Evolutionary conservation across 305 asterid genomes (phyloP).

Genomic region (Fraxinus ornus): DNA sequence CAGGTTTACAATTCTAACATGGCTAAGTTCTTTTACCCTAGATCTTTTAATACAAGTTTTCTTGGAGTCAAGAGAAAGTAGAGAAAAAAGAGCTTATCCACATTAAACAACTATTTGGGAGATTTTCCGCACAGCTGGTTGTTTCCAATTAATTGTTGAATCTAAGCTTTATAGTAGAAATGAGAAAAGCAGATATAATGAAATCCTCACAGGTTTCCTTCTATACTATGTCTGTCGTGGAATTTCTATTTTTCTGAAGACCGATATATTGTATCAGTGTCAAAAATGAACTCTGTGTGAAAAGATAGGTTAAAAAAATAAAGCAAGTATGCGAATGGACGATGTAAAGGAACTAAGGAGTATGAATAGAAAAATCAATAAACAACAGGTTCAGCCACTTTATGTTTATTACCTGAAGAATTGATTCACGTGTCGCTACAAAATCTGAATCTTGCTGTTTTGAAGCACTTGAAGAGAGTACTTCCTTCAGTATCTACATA

Average conservation of each 20-base stretch:
- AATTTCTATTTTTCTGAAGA: background rate
- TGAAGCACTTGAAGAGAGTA: constrained; percentile 62
- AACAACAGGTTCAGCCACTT: background rate
- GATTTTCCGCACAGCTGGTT: background rate
- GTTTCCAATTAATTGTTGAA: constrained; percentile 4
- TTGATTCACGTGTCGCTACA: constrained; percentile 69
- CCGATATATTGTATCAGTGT: background rate
- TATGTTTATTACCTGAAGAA: constrained; percentile 62
- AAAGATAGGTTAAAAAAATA: background rate
- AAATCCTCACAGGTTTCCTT: background rate
- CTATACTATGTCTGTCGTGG: background rate
- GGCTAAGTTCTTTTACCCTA: constrained; percentile 5
- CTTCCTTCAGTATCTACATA: constrained; percentile 67
- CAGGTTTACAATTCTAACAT: background rate
- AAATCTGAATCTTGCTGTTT: constrained; percentile 61
- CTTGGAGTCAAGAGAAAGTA: background rate
- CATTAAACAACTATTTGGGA: background rate
- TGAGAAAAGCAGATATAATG: background rate
- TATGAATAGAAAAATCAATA: constrained; percentile 4
- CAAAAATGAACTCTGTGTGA: constrained; percentile 10
- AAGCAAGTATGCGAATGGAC: constrained; percentile 14
- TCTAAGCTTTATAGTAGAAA: background rate
- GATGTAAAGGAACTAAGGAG: constrained; percentile 1
- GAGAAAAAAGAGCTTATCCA: background rate
- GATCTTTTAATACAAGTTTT: constrained; percentile 10